phyloP scores from a whole-genome alignment of 2,329 filamentous ascomycete genomes.

The Sphaerulina musiva region DNA sequence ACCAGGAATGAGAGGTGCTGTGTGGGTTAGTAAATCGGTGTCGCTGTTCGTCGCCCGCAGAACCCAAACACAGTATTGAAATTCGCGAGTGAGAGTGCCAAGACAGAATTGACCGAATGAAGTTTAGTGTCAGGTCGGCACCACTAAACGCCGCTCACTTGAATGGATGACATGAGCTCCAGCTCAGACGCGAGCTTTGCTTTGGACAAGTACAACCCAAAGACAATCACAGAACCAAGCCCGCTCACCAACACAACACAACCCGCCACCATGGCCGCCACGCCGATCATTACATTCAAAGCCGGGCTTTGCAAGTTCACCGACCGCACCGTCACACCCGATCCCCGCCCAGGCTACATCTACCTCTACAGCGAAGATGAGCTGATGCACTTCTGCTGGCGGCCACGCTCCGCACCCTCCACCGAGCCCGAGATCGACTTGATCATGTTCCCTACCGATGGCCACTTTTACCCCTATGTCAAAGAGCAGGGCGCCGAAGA shows the following conservation, averaged over 20 bases:
- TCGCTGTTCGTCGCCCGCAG: conserved; percentile 8
- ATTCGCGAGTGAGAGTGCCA: too few species aligned
- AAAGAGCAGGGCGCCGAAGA: conserved; percentile 45
- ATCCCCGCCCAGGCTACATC: conserved; percentile 72
- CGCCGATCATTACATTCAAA: conserved; percentile 91
- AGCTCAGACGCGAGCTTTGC: too few species aligned
- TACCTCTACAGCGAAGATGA: conserved; percentile 94
- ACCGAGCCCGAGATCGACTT: conserved; percentile 77
- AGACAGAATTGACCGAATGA: too few species aligned
- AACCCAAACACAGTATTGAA: too few species aligned
- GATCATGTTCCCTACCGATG: conserved; percentile 87
- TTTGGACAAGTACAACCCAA: not conserved
- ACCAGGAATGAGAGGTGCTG: conserved; percentile 11
- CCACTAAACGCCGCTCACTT: too few species aligned
- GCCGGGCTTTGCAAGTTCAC: conserved; percentile 70
- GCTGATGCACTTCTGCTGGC: conserved; percentile 95
- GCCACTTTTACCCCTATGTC: conserved; percentile 63
- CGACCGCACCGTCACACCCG: conserved; percentile 63
- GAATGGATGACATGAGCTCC: too few species aligned
- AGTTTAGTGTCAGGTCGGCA: too few species aligned
- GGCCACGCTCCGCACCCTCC: conserved; percentile 64
- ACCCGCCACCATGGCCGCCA: conserved; percentile 62
- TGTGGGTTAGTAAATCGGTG: conserved; percentile 13
- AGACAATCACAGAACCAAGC: conserved; percentile 1
- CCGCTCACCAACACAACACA: conserved; percentile 2